A percentile compares a stretch with the other conserved stretches of the same genome.
phyloP scores from a whole-genome alignment of 441 rosid genomes.

The Populus trichocarpa region DNA sequence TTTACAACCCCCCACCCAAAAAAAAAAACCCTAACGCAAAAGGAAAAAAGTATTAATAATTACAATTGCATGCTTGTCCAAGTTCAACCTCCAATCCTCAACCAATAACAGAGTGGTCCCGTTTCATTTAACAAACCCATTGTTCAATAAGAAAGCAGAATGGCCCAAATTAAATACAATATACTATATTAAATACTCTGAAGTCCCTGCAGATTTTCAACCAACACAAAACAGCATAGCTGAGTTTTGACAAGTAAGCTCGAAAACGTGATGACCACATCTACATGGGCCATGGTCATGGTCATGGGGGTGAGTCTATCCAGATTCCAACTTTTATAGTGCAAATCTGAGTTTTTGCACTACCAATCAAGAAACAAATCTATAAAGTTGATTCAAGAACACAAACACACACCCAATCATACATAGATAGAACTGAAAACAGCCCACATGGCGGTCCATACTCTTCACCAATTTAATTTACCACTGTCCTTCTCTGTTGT shows the following conservation, averaged over 20 bases:
- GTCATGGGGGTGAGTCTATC: no score
- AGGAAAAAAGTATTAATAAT: background rate
- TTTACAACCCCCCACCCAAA: background rate
- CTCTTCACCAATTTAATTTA: background rate
- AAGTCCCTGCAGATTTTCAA: background rate
- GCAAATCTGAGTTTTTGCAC: background rate
- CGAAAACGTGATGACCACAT: background rate
- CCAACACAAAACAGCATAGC: background rate
- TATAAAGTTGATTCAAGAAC: background rate
- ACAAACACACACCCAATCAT: background rate
- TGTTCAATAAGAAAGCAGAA: background rate
- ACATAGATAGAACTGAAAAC: background rate
- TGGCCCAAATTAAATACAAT: background rate
- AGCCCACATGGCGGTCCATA: constrained; percentile 8
- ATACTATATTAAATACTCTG: background rate
- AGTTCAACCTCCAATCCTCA: background rate
- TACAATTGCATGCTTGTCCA: background rate
- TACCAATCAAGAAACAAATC: background rate
- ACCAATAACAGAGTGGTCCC: background rate
- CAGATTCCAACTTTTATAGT: background rate
- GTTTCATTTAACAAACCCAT: background rate
- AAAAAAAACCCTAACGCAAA: background rate
- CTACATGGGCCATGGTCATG: background rate
- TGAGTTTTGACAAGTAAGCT: background rate
- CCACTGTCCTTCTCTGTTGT: constrained; percentile 5